Conservation (phyloP, 2,329 filamentous ascomycete species). For the Aspergillus aculeatinus region DNA sequence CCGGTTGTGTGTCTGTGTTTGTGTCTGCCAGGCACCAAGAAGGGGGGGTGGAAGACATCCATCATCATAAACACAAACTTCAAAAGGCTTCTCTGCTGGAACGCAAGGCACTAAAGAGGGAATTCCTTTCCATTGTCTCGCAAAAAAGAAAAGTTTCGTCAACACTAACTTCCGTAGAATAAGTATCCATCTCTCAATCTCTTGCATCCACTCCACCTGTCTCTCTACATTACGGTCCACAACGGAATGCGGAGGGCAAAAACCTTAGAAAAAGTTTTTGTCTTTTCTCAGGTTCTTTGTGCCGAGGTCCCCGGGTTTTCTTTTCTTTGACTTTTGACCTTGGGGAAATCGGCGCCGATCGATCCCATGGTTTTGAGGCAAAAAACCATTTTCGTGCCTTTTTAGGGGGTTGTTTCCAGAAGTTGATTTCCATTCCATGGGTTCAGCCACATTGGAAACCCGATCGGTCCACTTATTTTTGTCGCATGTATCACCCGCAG, state of each 20-base stretch:
- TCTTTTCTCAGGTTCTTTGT: neutral
- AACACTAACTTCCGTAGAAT: too few relatives aligned
- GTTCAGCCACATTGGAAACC: slow-evolving; percentile 11
- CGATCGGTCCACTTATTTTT: slow-evolving; percentile 13
- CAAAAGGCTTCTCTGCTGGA: neutral
- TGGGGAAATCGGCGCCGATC: neutral
- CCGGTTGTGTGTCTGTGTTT: neutral
- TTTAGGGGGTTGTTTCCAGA: slow-evolving; percentile 10
- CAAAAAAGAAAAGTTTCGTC: too few relatives aligned
- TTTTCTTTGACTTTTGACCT: neutral
- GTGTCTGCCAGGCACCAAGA: neutral
- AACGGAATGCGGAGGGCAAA: neutral
- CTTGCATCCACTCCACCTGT: neutral
- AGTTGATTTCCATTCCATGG: slow-evolving; percentile 9
- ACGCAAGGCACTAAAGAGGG: neutral
- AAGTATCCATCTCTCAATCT: neutral
- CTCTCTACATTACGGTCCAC: neutral
- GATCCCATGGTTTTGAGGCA: slow-evolving; percentile 21
- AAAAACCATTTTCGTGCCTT: slow-evolving; percentile 3
- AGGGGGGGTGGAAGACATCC: neutral
- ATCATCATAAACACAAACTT: neutral
- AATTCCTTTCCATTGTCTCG: neutral
- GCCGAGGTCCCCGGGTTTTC: neutral
- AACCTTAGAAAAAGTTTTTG: neutral
- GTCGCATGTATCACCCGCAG: neutral